Base-by-base conservation (phyloP, 2,329 filamentous ascomycete genomes). In the Botryosphaeria dothidea region DNA sequence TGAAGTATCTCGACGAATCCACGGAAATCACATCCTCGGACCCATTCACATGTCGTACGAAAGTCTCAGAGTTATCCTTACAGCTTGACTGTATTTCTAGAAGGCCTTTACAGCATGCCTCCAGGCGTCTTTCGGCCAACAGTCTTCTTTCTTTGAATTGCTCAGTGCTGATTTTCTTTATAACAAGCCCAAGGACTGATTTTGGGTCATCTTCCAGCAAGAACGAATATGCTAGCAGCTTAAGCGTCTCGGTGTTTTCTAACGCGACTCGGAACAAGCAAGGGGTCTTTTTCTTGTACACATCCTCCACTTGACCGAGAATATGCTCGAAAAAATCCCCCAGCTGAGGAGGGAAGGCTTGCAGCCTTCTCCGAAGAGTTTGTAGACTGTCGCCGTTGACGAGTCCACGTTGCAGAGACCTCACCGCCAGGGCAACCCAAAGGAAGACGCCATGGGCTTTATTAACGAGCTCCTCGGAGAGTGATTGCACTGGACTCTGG, bases 141-240 rank as follows among this genome's bases (percentile, higher is more conserved):
- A 34, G 31, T 11, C 31, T 34, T 34, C 31, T 34, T 11, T 34
- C 6, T 5, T 34, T 34, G n/a, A n/a, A n/a, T n/a, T n/a, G n/a
- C n/a, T n/a, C n/a, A n/a, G n/a, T n/a, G n/a, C n/a, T n/a, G n/a
- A n/a, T n/a, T n/a, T n/a, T n/a, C n/a, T n/a, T n/a, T n/a, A n/a
- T n/a, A n/a, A n/a, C n/a, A n/a, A n/a, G n/a, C n/a, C 11, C 11
- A 76, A 31, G 68, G 74, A 21, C 19, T 15, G 13, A 49, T 2
- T 49, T 21, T 1, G 46, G 46, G 8, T 49, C n/a, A 15, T 52
- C 49, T 8, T 36, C 29, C 27, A 52, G 13, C 8, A 52, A 15
- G 8, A 34, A 19, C 3, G 29, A 52, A 3, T 13, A 36, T 3
- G 29, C 49, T 8, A 21, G 3, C 29, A 23, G 25, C 11, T 3